These are phyloP conservation scores for Fusarium brachygibbosum DNA, from an alignment of 2,329 filamentous ascomycete genomes.

Conservation along the genomic window DNA sequence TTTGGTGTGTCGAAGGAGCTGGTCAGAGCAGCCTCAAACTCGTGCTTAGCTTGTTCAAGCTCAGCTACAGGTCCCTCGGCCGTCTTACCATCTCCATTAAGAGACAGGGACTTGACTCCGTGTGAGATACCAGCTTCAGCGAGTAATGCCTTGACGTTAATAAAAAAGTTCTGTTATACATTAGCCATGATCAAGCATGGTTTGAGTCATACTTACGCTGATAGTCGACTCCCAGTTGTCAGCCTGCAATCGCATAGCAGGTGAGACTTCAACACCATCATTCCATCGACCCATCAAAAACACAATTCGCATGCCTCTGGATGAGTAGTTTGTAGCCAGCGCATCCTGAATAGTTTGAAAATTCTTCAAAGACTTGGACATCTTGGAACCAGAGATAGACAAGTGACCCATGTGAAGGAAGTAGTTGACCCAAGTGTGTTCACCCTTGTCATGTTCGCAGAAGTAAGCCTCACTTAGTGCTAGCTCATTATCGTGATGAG, in stretches of 20 bases:
- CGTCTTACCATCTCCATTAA: constrained; percentile 51
- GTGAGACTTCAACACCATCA: constrained; percentile 90
- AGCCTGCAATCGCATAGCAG: constrained; percentile 81
- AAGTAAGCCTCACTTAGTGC: constrained; percentile 93
- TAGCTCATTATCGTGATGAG: constrained; percentile 92
- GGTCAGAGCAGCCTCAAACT: constrained; percentile 71
- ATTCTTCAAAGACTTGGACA: constrained; percentile 96
- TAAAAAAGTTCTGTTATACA: constrained; percentile 67
- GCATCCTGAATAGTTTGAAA: constrained; percentile 94
- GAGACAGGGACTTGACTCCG: constrained; percentile 56
- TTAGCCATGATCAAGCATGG: constrained; percentile 30
- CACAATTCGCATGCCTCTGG: constrained; percentile 83
- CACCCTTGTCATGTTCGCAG: constrained; percentile 62
- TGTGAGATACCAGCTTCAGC: constrained; percentile 58
- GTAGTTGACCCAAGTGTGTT: constrained; percentile 90
- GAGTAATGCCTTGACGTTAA: constrained; percentile 67
- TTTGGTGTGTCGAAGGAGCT: constrained; percentile 91
- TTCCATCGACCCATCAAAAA: constrained; percentile 92
- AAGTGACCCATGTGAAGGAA: constrained; percentile 97
- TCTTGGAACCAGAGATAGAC: constrained; percentile 87
- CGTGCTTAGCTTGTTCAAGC: constrained; percentile 67
- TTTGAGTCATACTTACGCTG: constrained; percentile 62
- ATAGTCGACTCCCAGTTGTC: constrained; percentile 84
- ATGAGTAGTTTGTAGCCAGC: constrained; percentile 76
- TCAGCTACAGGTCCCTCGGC: constrained; percentile 56